A percentile compares a stretch with the other conserved stretches of the same genome.
These are phyloP conservation scores for Cyberlindnera mrakii DNA, from an alignment of 805 yeast genomes.

Conservation along the genomic window DNA sequence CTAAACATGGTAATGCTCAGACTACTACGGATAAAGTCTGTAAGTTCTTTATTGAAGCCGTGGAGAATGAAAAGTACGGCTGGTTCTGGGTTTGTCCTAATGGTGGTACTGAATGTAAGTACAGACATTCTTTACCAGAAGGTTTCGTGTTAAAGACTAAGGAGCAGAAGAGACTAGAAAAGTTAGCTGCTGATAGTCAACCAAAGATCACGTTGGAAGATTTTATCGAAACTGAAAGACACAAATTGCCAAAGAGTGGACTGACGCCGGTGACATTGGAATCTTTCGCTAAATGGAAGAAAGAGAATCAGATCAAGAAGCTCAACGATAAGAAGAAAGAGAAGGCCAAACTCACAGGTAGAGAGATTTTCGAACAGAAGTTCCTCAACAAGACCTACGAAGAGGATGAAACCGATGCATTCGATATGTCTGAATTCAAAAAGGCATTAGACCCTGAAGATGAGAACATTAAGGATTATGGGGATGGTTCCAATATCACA, in stretches of 20 bases:
- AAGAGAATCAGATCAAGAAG: conserved; percentile 55
- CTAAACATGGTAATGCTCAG: conserved; percentile 91
- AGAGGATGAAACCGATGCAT: conserved; percentile 32
- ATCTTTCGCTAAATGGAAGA: conserved; percentile 79
- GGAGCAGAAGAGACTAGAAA: conserved; percentile 88
- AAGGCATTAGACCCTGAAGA: conserved; percentile 31
- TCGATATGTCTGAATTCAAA: conserved; percentile 38
- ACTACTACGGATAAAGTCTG: conserved; percentile 95
- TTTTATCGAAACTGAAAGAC: conserved; percentile 90
- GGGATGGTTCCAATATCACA: conserved; percentile 41
- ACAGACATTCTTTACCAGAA: conserved; percentile 91
- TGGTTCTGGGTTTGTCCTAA: conserved; percentile 99
- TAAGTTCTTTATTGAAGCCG: conserved; percentile 91
- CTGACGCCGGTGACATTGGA: conserved; percentile 85
- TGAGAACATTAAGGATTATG: conserved; percentile 27
- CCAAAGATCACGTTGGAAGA: conserved; percentile 94
- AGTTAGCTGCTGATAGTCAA: conserved; percentile 72
- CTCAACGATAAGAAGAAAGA: conserved; percentile 33
- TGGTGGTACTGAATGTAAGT: conserved; percentile 88
- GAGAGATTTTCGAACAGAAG: conserved; percentile 59
- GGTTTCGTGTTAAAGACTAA: conserved; percentile 96
- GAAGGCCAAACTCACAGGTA: conserved; percentile 49
- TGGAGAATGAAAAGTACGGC: conserved; percentile 94
- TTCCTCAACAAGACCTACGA: conserved; percentile 53
- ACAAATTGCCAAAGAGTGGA: conserved; percentile 60